phyloP scores from a whole-genome alignment of 257 asterid species.

The Solanum megistacrolobum region DNA sequence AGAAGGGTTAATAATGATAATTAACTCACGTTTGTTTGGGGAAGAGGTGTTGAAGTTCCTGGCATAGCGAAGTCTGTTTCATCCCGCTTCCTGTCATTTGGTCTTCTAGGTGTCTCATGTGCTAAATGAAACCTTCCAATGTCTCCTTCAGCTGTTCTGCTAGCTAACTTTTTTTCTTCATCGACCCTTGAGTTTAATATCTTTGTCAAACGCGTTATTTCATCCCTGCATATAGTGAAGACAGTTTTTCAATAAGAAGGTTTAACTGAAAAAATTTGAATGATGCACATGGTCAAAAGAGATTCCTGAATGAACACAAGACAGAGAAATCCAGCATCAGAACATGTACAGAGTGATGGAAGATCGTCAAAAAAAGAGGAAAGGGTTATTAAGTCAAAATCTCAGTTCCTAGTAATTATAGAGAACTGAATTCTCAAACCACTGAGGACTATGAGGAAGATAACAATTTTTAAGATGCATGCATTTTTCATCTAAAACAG shows the following conservation, averaged over 20 bases:
- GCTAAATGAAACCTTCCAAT: constrained; percentile 21
- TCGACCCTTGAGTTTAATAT: constrained; percentile 43
- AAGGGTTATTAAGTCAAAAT: background rate
- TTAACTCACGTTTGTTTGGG: constrained; percentile 38
- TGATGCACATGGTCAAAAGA: background rate
- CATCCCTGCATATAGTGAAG: constrained; percentile 47
- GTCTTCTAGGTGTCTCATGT: constrained; percentile 25
- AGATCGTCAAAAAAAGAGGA: background rate
- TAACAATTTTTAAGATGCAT: background rate
- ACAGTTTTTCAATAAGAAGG: background rate
- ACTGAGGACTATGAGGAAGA: background rate
- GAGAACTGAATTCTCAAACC: background rate
- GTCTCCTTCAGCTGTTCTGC: constrained; percentile 20
- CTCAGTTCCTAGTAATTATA: background rate
- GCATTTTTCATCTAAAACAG: background rate
- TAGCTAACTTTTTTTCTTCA: constrained; percentile 28
- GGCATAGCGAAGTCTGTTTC: constrained; percentile 15
- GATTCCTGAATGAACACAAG: background rate
- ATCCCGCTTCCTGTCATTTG: constrained; percentile 25
- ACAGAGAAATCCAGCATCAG: background rate
- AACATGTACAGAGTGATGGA: background rate
- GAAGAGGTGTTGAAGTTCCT: constrained; percentile 24
- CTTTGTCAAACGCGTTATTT: constrained; percentile 49
- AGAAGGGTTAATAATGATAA: background rate
- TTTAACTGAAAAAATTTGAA: background rate